phyloP scores from a whole-genome alignment of 2,329 filamentous ascomycete species.

The Sporothrix curviconia region DNA sequence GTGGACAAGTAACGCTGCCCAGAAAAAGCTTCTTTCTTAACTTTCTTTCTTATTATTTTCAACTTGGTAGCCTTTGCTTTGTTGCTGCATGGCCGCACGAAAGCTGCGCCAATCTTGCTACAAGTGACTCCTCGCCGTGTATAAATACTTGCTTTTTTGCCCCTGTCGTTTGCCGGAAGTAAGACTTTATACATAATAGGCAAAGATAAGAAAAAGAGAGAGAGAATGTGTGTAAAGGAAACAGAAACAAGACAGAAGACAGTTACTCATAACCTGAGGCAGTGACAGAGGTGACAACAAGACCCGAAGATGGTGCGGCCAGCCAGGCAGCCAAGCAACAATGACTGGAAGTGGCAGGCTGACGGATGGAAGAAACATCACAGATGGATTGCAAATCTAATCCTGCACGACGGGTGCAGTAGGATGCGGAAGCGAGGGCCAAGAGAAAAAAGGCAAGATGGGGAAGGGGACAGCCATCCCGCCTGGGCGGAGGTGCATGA shows the following conservation, averaged over 20 bases:
- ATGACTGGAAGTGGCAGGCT: neutral
- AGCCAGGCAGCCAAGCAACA: slow-evolving; percentile 6
- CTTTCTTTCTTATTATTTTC: neutral
- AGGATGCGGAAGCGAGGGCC: neutral
- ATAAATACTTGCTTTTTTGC: neutral
- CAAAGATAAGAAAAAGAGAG: too few relatives aligned
- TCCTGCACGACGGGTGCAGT: neutral
- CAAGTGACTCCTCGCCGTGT: neutral
- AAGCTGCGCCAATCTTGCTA: neutral
- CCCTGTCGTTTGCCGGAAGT: neutral
- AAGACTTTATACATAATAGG: neutral
- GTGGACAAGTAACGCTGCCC: too few relatives aligned
- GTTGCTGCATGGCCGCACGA: neutral
- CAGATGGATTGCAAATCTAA: neutral
- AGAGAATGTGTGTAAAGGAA: too few relatives aligned
- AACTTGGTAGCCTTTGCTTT: neutral
- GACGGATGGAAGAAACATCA: neutral
- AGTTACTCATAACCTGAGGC: neutral
- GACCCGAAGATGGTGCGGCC: neutral
- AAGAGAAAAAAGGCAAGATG: neutral
- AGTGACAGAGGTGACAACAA: neutral
- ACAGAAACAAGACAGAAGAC: too few relatives aligned
- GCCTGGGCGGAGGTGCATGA: neutral
- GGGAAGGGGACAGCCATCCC: neutral
- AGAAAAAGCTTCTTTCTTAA: neutral